Evolutionary conservation across 2,329 filamentous ascomycete genomes (phyloP).

Genomic region (Sporothrix schenckii): DNA sequence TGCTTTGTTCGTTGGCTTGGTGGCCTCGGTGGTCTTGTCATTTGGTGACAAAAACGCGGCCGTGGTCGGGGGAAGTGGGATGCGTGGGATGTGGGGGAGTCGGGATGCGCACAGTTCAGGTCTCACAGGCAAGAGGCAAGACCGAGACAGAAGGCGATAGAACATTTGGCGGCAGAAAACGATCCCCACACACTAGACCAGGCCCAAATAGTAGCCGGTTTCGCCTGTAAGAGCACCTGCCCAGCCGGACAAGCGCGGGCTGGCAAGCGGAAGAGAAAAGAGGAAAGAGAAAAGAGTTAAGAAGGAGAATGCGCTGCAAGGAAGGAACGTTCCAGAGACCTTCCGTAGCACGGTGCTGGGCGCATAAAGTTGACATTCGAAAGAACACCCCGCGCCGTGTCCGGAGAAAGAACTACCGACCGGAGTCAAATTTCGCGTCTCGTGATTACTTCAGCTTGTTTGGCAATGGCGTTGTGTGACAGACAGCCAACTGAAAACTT

Average conservation of each 20-base stretch:
- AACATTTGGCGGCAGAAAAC: slow-evolving; percentile 11
- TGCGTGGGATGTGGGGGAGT: slow-evolving; percentile 12
- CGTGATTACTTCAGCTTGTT: not conserved
- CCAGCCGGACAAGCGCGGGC: not conserved
- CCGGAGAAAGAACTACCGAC: slow-evolving; percentile 10
- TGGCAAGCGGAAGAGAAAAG: slow-evolving; percentile 7
- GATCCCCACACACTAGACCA: not conserved
- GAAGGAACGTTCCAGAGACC: slow-evolving; percentile 3
- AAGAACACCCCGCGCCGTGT: not conserved
- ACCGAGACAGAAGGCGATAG: slow-evolving; percentile 18
- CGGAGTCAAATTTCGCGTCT: slow-evolving; percentile 22
- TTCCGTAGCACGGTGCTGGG: not conserved
- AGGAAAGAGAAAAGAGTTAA: not conserved
- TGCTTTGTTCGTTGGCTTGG: not conserved
- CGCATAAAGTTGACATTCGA: not conserved
- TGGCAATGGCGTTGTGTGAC: not conserved
- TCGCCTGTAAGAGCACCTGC: not conserved
- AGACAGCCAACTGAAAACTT: no score
- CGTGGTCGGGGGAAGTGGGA: slow-evolving; percentile 12
- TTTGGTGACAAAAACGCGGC: slow-evolving; percentile 20
- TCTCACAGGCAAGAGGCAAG: not conserved
- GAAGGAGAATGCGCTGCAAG: not conserved
- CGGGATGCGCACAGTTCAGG: not conserved
- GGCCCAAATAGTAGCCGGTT: not conserved
- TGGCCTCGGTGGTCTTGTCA: not conserved